Evolutionary conservation across 768 basidiomycete species (phyloP).

Genomic region (Lyophyllum decastes): DNA sequence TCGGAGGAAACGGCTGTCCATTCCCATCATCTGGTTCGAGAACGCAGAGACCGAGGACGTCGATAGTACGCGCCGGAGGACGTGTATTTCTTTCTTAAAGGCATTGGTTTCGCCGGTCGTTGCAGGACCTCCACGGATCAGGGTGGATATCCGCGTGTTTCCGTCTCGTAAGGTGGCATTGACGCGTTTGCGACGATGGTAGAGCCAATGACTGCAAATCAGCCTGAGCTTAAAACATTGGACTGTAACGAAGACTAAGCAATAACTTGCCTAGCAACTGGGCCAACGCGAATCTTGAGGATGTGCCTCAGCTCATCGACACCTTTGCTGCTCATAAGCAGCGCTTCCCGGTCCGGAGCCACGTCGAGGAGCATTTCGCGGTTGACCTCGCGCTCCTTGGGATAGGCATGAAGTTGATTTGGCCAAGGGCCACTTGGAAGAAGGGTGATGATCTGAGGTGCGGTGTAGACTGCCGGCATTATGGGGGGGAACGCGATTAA

Average conservation of each 20-base stretch:
- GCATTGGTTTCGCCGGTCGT: slow-evolving; percentile 2
- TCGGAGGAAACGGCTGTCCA: slow-evolving; percentile 17
- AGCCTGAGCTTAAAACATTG: neutral
- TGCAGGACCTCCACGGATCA: slow-evolving; percentile 14
- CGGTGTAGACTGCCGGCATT: slow-evolving; percentile 12
- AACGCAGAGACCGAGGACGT: slow-evolving; percentile 22
- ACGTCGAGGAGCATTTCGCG: slow-evolving; percentile 28
- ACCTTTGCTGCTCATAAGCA: slow-evolving; percentile 24
- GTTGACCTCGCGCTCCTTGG: slow-evolving; percentile 28
- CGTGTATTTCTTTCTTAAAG: slow-evolving; percentile 12
- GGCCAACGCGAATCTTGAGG: slow-evolving; percentile 29
- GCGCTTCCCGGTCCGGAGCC: slow-evolving; percentile 35
- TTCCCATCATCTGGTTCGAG: slow-evolving; percentile 1
- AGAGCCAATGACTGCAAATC: slow-evolving; percentile 34
- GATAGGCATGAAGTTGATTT: slow-evolving; percentile 12
- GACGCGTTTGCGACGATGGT: slow-evolving; percentile 21
- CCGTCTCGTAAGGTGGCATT: slow-evolving; percentile 25
- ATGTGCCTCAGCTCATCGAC: slow-evolving; percentile 30
- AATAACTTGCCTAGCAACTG: slow-evolving; percentile 18
- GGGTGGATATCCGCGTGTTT: slow-evolving; percentile 26
- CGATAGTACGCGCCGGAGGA: slow-evolving; percentile 28
- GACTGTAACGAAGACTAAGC: neutral
- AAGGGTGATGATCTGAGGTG: slow-evolving; percentile 21
- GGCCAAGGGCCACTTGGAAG: slow-evolving; percentile 13
- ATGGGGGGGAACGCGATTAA: neutral